phyloP scores from a whole-genome alignment of 208 protist species.

The Leishmania major region DNA sequence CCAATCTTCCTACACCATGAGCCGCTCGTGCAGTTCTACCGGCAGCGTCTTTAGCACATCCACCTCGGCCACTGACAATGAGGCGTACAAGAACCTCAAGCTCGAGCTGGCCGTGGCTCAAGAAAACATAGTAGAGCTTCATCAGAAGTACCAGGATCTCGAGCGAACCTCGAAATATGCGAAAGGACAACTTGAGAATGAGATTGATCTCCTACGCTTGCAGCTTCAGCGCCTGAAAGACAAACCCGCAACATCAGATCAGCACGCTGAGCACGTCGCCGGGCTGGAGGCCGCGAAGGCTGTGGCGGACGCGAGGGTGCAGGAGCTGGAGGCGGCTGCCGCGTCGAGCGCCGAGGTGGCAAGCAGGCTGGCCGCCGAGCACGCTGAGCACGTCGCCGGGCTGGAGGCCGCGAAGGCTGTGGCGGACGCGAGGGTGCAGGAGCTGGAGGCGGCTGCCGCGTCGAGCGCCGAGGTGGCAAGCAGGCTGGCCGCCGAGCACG shows the following conservation, averaged over 20 bases:
- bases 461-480: neutral
- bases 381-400: neutral
- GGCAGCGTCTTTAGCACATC: conserved; percentile 31
- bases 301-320: neutral
- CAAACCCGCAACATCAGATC: neutral
- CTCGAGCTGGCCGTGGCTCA: conserved; percentile 34
- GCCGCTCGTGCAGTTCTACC: conserved; percentile 26
- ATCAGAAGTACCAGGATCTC: conserved; percentile 36
- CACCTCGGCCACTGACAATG: conserved; percentile 33
- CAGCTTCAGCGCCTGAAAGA: conserved; percentile 11
- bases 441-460: neutral
- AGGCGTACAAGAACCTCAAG: conserved; percentile 28
- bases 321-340: conserved; percentile 2
- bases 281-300: conserved; percentile 9
- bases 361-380: neutral
- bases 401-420: conserved; percentile 13
- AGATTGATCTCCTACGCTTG: conserved; percentile 19
- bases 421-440: conserved; percentile 1
- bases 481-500: neutral
- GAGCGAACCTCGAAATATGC: conserved; percentile 32
- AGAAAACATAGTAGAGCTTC: conserved; percentile 27
- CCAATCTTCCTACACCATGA: conserved; percentile 37
- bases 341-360: neutral
- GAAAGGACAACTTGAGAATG: conserved; percentile 23
- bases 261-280: neutral